These are phyloP conservation scores for Neocucurbitaria cava DNA, from an alignment of 2,329 filamentous ascomycete species.

Conservation along the genomic window DNA sequence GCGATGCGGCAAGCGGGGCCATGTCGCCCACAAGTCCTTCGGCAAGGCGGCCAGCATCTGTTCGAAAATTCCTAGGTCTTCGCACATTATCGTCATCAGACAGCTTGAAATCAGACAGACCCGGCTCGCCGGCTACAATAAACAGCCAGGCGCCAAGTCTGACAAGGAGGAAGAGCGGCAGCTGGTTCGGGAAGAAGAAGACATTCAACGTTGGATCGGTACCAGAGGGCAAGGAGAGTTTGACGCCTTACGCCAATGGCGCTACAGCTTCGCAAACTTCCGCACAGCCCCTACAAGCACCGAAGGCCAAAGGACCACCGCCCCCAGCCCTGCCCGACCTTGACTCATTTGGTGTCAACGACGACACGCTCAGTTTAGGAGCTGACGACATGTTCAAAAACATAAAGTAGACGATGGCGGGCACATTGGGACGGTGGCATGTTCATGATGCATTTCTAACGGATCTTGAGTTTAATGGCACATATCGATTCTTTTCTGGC, in stretches of 20 bases:
- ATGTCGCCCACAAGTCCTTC: constrained; percentile 43
- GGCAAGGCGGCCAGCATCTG: constrained; percentile 45
- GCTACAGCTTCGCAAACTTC: constrained; percentile 25
- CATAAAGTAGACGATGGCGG: constrained; percentile 38
- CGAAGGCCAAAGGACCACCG: constrained; percentile 45
- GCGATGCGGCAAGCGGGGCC: constrained; percentile 34
- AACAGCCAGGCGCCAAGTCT: constrained; percentile 40
- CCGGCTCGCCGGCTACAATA: constrained; percentile 45
- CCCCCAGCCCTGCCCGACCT: constrained; percentile 51
- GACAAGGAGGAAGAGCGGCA: constrained; percentile 47
- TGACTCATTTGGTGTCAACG: constrained; percentile 44
- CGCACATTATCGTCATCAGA: constrained; percentile 47
- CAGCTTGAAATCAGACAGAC: constrained; percentile 45
- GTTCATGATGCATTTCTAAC: constrained; percentile 37
- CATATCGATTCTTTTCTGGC: constrained; percentile 35
- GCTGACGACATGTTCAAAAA: constrained; percentile 52
- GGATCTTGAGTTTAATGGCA: constrained; percentile 41
- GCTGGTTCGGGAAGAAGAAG: constrained; percentile 52
- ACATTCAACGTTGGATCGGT: constrained; percentile 41
- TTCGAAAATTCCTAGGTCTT: constrained; percentile 51
- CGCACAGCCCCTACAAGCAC: constrained; percentile 15
- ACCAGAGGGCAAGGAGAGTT: constrained; percentile 41
- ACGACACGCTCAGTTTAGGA: constrained; percentile 41
- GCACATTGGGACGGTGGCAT: constrained; percentile 13
- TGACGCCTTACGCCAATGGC: constrained; percentile 27